phyloP scores from a whole-genome alignment of 805 yeast species.

The Saturnispora bothae region DNA sequence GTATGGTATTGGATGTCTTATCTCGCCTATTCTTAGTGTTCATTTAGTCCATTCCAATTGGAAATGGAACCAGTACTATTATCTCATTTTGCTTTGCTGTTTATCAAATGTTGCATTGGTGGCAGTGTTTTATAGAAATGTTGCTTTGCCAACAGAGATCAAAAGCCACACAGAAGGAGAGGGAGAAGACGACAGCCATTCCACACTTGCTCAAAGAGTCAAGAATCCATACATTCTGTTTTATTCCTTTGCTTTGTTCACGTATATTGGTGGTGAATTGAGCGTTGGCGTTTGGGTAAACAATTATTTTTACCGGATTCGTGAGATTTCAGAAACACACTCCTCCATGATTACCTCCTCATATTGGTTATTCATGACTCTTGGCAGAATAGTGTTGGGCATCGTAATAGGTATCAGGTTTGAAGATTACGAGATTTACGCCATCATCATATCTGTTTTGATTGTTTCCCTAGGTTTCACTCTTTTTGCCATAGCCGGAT shows the following conservation, averaged over 20 bases:
- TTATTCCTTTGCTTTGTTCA: conserved; percentile 33
- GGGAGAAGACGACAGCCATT: too few relatives aligned
- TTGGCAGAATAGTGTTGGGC: conserved; percentile 38
- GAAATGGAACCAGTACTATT: conserved; percentile 38
- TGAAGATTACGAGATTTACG: conserved; percentile 30
- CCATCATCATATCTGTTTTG: conserved; percentile 31
- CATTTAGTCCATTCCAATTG: conserved; percentile 28
- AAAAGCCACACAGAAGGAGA: too few relatives aligned
- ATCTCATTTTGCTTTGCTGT: conserved; percentile 26
- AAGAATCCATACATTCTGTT: conserved; percentile 30
- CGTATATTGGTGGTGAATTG: conserved; percentile 43
- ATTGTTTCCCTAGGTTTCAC: conserved; percentile 25
- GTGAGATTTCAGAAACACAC: conserved; percentile 25
- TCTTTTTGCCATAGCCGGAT: conserved; percentile 25
- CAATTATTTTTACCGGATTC: conserved; percentile 35
- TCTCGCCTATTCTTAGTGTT: conserved; percentile 38
- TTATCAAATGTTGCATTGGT: conserved; percentile 19
- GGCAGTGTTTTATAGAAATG: conserved; percentile 28
- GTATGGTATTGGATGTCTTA: conserved; percentile 44
- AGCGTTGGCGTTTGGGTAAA: conserved; percentile 46
- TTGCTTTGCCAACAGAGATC: too few relatives aligned
- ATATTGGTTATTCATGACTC: conserved; percentile 42
- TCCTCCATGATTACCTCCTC: conserved; percentile 40
- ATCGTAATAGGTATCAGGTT: conserved; percentile 37
- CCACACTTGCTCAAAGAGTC: too few relatives aligned